Base-by-base conservation (phyloP, 192 early-diverging fungal species). In the Backusella morwellensis region DNA sequence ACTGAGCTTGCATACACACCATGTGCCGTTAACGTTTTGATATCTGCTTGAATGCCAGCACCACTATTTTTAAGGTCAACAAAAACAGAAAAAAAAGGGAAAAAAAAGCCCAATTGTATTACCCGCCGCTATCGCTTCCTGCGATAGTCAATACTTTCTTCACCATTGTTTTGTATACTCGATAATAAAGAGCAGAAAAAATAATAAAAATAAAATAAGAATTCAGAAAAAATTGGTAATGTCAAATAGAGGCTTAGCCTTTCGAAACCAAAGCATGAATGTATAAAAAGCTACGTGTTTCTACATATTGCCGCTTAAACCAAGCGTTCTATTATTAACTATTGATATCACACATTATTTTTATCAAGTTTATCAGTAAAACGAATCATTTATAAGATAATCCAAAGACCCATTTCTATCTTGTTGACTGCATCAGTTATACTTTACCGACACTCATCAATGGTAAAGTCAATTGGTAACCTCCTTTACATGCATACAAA, bases 1-100 rank as follows among this genome's bases (percentile, higher is more conserved):
- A 91, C 94, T 5, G 93, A 91, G 0, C 92, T 85, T 17, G 92
- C 92, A 85, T 91, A 95, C 1, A 92, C 89, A 1, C 83, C 81
- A 17, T 93, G 76, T 3, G 93, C 86, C 26, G 91, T 94, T 78
- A 95, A 91, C 3, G 95, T 95, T 80, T 97, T 97, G 71, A 97
- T 87, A 84, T 97, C 95, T 19, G 95, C 95, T 82, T 97, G 95
- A 80, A 97, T 94, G 35, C 90, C 90, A 35, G 91, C 91, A 5
- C 91, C 91, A 52, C 91, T 87, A 47, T 42, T 19, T 69, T 44
- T 14, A 66, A 56, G 32, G 68, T 41, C 3, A 17, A 15, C 35
- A 59, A 56, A 56, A 59, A 59, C 14, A 26, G 23, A 12, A 59
- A 59, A 59, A 59, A 59, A 59, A n/a, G 21, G 44, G 41, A 23